Percentiles rank a stretch among this genome's conserved stretches.
Conservation (phyloP, 192 early-diverging fungal genomes). For the Lobosporangium transversale region DNA sequence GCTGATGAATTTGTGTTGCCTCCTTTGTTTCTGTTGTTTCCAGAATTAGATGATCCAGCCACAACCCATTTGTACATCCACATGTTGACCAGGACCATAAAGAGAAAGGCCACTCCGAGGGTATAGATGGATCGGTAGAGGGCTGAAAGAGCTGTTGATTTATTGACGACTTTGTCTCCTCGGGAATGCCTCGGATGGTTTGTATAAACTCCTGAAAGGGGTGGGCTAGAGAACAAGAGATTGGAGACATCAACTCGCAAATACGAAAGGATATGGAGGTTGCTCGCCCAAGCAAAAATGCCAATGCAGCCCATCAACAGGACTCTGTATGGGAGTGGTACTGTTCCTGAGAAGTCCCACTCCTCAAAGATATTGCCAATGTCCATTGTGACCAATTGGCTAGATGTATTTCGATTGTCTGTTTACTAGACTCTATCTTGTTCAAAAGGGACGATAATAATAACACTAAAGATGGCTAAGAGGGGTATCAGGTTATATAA, state of each 20-base stretch:
- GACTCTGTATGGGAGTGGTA: conserved; percentile 62
- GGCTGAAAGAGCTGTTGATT: conserved; percentile 28
- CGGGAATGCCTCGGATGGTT: conserved; percentile 41
- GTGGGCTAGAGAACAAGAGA: conserved; percentile 43
- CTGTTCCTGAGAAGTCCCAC: conserved; percentile 54
- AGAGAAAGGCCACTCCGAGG: conserved; percentile 55
- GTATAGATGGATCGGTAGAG: conserved; percentile 58
- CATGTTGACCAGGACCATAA: conserved; percentile 57
- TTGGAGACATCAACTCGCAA: conserved; percentile 58
- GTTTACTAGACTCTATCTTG: too few species aligned
- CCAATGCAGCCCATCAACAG: conserved; percentile 62
- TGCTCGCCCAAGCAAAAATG: conserved; percentile 68
- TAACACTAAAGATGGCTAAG: too few species aligned
- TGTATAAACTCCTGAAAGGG: conserved; percentile 33
- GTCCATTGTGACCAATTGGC: conserved; percentile 23
- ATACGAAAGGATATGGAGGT: conserved; percentile 58
- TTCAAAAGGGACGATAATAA: too few species aligned
- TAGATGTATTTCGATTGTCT: background rate
- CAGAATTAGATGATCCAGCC: conserved; percentile 25
- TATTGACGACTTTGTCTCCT: conserved; percentile 50
- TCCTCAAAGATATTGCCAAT: conserved; percentile 55
- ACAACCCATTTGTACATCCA: conserved; percentile 57
- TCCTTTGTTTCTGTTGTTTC: background rate
- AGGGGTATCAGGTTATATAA: too few species aligned
- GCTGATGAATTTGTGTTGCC: background rate